These are phyloP conservation scores for Singerocomus rubriflavus DNA, from an alignment of 1,284 basidiomycete species.

Conservation along the genomic window DNA sequence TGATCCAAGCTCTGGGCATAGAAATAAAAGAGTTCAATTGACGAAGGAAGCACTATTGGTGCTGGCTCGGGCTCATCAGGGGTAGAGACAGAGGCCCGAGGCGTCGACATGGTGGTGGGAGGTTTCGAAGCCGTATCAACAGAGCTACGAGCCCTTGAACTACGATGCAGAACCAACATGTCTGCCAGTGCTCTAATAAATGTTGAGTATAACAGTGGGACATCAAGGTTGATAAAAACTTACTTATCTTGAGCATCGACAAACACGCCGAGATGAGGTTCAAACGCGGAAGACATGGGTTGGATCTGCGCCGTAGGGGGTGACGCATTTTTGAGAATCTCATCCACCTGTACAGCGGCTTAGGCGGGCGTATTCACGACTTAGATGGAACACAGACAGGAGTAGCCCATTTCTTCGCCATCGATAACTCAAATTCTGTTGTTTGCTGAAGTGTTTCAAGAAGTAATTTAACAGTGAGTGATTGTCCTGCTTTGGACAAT, in stretches of 20 bases:
- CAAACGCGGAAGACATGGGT: slow-evolving; percentile 84
- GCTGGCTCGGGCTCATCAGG: slow-evolving; percentile 51
- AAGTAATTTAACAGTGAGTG: slow-evolving; percentile 72
- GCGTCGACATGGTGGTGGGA: slow-evolving; percentile 34
- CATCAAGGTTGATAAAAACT: background rate
- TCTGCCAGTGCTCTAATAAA: slow-evolving; percentile 64
- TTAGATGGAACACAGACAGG: slow-evolving; percentile 50
- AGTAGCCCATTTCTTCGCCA: slow-evolving; percentile 76
- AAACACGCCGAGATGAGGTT: slow-evolving; percentile 89
- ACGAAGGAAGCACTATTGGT: slow-evolving; percentile 81
- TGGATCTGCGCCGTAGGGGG: slow-evolving; percentile 48
- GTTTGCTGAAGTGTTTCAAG: slow-evolving; percentile 85
- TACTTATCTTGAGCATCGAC: slow-evolving; percentile 96
- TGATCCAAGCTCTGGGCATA: slow-evolving; percentile 95
- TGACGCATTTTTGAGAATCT: slow-evolving; percentile 55
- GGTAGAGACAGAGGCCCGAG: slow-evolving; percentile 36
- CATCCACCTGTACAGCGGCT: slow-evolving; percentile 44
- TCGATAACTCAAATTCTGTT: slow-evolving; percentile 79
- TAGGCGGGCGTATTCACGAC: background rate
- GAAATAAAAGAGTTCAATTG: slow-evolving; percentile 96
- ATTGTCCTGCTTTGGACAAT: slow-evolving; percentile 66
- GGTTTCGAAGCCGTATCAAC: slow-evolving; percentile 47
- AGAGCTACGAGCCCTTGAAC: slow-evolving; percentile 58
- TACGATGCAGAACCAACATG: slow-evolving; percentile 80
- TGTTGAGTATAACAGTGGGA: background rate